phyloP scores from a whole-genome alignment of 2,329 filamentous ascomycete species.

The Metarhizium album region DNA sequence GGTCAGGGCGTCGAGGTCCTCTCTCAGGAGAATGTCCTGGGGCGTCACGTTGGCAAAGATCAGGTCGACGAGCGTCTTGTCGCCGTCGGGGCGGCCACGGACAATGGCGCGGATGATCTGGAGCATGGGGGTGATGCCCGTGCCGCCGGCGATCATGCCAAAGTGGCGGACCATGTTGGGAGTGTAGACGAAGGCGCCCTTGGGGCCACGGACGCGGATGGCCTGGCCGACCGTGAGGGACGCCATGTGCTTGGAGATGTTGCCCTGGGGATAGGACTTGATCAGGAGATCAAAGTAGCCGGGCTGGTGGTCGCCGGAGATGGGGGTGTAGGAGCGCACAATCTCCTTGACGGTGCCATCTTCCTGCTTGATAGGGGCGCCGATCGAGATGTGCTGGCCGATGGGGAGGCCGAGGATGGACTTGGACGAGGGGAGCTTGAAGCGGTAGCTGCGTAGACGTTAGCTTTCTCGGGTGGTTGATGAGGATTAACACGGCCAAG shows the following conservation, averaged over 20 bases:
- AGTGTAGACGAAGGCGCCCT: slow-evolving; percentile 95
- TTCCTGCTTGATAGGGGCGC: slow-evolving; percentile 56
- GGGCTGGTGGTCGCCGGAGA: slow-evolving; percentile 77
- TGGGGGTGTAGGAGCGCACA: slow-evolving; percentile 84
- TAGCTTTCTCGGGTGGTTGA: not conserved
- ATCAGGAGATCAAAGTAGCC: slow-evolving; percentile 95
- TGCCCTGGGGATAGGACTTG: slow-evolving; percentile 95
- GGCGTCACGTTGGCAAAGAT: slow-evolving; percentile 95
- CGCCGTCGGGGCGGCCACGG: slow-evolving; percentile 65
- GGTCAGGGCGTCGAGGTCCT: slow-evolving; percentile 75
- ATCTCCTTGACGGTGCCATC: slow-evolving; percentile 73
- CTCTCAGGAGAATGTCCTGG: slow-evolving; percentile 86
- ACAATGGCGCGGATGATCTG: slow-evolving; percentile 89
- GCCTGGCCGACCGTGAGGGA: slow-evolving; percentile 71
- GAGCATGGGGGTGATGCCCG: slow-evolving; percentile 96
- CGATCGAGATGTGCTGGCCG: slow-evolving; percentile 97
- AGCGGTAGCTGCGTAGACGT: slow-evolving; percentile 63
- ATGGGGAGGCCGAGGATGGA: slow-evolving; percentile 92
- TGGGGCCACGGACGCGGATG: slow-evolving; percentile 87
- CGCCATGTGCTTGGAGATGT: slow-evolving; percentile 91
- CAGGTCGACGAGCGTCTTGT: slow-evolving; percentile 81
- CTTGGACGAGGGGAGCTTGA: slow-evolving; percentile 65
- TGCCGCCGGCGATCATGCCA: slow-evolving; percentile 96
- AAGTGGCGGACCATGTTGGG: slow-evolving; percentile 95
- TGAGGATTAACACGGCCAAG: no score